Evolutionary conservation across 371 early-diverging fungal genomes (phyloP).

Genomic region (Mortierella sp.): DNA sequence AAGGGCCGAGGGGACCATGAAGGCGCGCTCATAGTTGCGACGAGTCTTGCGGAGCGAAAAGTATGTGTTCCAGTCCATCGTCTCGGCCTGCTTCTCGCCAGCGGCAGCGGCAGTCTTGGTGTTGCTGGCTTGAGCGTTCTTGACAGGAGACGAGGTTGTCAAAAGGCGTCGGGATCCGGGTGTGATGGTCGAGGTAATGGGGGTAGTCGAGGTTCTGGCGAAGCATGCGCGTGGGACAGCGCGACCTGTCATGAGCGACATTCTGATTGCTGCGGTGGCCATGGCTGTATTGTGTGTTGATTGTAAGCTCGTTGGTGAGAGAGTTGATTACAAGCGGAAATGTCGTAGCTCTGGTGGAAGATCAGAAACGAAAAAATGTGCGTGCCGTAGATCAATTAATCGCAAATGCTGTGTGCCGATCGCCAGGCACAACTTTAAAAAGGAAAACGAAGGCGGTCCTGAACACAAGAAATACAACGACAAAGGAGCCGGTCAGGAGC

Average conservation of each 20-base stretch:
- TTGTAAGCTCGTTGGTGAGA: not conserved
- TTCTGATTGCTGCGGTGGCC: conserved; percentile 52
- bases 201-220: conserved; percentile 15
- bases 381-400: not conserved
- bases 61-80: conserved; percentile 80
- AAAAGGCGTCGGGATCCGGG: conserved; percentile 33
- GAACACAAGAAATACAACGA: no score
- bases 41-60: conserved; percentile 82
- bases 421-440: not conserved
- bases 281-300: conserved; percentile 23
- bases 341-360: not conserved
- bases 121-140: conserved; percentile 23
- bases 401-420: not conserved
- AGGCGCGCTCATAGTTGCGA: conserved; percentile 77
- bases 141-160: conserved; percentile 32
- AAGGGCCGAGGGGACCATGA: conserved; percentile 73
- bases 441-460: no score
- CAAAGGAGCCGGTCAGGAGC: no score
- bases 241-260: conserved; percentile 48
- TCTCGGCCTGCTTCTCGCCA: conserved; percentile 19
- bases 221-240: conserved; percentile 30
- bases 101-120: not conserved
- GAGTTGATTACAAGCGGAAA: not conserved
- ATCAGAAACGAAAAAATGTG: not conserved
- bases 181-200: conserved; percentile 10